Percentiles rank a stretch among this genome's conserved stretches.
Evolutionary conservation across 352 stramenopile genomes (phyloP).

Genomic region (Phytophthora pistaciae): DNA sequence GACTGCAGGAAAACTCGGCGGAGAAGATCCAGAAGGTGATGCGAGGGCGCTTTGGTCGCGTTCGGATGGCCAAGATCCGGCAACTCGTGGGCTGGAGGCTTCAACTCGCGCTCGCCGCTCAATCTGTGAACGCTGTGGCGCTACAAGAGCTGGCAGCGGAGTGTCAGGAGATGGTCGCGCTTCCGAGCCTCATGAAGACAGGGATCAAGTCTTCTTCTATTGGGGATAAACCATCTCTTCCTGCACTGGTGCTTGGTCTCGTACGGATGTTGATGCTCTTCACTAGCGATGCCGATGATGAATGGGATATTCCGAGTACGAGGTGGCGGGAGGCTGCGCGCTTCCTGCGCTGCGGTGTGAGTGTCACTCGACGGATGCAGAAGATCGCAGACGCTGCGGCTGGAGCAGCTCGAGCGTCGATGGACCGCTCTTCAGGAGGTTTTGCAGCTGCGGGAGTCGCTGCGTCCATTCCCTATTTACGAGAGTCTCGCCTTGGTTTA

Average conservation of each 20-base stretch:
- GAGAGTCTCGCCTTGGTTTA: constrained; percentile 43
- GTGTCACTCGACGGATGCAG: constrained; percentile 61
- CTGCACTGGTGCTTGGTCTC: constrained; percentile 72
- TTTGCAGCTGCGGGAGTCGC: constrained; percentile 30
- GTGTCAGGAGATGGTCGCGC: constrained; percentile 59
- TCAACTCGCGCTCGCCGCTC: constrained; percentile 33
- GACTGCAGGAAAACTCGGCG: constrained; percentile 28
- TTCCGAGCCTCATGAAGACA: constrained; percentile 36
- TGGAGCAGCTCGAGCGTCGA: constrained; percentile 34
- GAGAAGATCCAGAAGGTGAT: constrained; percentile 58
- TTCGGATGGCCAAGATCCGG: constrained; percentile 68
- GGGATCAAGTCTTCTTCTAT: constrained; percentile 4
- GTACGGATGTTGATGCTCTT: constrained; percentile 79
- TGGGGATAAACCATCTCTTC: constrained; percentile 27
- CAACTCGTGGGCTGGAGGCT: constrained; percentile 45
- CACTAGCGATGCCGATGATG: constrained; percentile 59
- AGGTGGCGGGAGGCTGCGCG: constrained; percentile 71
- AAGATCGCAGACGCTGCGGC: constrained; percentile 54
- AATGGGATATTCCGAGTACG: constrained; percentile 58
- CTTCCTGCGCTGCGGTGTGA: constrained; percentile 59
- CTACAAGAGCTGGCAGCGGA: constrained; percentile 69
- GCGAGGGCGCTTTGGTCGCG: constrained; percentile 65
- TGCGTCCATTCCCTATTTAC: constrained; percentile 41
- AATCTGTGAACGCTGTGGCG: constrained; percentile 19
- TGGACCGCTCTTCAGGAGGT: constrained; percentile 3